phyloP scores from a whole-genome alignment of 2,329 filamentous ascomycete species.

The Seiridium unicorne region DNA sequence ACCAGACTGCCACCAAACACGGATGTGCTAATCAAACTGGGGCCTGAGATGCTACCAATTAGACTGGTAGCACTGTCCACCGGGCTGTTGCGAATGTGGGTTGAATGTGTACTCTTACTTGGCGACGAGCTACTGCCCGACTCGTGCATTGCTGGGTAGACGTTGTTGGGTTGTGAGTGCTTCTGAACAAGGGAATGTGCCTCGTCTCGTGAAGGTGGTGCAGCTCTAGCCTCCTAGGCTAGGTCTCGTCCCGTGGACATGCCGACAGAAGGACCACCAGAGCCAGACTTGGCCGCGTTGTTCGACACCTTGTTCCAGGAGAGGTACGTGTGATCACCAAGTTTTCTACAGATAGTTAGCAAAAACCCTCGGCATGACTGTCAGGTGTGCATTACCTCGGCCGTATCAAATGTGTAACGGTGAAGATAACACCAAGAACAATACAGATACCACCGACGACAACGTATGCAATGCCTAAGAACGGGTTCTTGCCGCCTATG shows the following conservation, averaged over 20 bases:
- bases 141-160: not conserved
- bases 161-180: not conserved
- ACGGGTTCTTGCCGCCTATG: slow-evolving; percentile 92
- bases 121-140: not conserved
- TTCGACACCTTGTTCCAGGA: slow-evolving; percentile 96
- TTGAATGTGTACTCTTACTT: not conserved
- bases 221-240: slow-evolving; percentile 21
- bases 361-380: not conserved
- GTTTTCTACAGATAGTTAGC: slow-evolving; percentile 61
- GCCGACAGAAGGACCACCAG: slow-evolving; percentile 38
- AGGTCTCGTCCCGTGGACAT: slow-evolving; percentile 57
- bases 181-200: slow-evolving; percentile 3
- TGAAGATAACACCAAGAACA: slow-evolving; percentile 82
- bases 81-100: not conserved
- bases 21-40: slow-evolving; percentile 2
- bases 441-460: slow-evolving; percentile 93
- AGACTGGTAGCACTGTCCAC: slow-evolving; percentile 6
- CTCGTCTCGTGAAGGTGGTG: slow-evolving; percentile 6
- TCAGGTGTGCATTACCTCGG: slow-evolving; percentile 62
- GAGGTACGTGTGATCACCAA: slow-evolving; percentile 95
- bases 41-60: slow-evolving; percentile 4
- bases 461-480: slow-evolving; percentile 93
- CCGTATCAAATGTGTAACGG: slow-evolving; percentile 84
- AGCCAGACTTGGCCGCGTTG: slow-evolving; percentile 42
- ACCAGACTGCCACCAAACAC: slow-evolving; percentile 6